Evolutionary conservation across 208 protist genomes (phyloP).

Genomic region (Perkinsela sp.): DNA sequence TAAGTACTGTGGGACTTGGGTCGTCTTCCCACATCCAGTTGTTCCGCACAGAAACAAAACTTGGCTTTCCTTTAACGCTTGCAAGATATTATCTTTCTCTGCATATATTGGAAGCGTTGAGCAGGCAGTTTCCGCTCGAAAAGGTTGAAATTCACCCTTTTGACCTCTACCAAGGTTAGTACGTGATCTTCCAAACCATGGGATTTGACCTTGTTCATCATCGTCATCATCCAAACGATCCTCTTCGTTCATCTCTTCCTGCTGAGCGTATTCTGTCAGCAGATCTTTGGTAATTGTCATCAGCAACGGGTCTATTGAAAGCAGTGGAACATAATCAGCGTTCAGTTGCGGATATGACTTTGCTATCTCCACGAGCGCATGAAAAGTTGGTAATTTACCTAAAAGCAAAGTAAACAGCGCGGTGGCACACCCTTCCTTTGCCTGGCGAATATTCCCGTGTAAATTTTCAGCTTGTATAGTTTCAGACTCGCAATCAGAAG

Average conservation of each 20-base stretch:
- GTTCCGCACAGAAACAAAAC: constrained; percentile 56
- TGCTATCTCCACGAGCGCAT: too few species aligned
- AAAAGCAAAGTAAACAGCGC: too few species aligned
- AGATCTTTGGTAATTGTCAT: neutral
- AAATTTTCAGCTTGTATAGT: too few species aligned
- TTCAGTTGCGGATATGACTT: too few species aligned
- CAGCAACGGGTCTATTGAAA: too few species aligned
- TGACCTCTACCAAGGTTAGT: constrained; percentile 5
- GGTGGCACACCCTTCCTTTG: too few species aligned
- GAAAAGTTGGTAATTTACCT: too few species aligned
- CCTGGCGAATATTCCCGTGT: too few species aligned
- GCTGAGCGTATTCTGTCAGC: neutral
- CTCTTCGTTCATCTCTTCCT: neutral
- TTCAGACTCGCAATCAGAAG: neutral
- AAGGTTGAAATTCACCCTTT: constrained; percentile 15
- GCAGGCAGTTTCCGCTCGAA: constrained; percentile 16
- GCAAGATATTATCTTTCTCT: constrained; percentile 17
- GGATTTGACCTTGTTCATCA: neutral
- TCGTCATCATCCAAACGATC: neutral
- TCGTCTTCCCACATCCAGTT: constrained; percentile 65
- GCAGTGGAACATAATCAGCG: too few species aligned
- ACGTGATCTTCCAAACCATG: neutral
- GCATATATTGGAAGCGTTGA: constrained; percentile 21
- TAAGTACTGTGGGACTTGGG: constrained; percentile 68
- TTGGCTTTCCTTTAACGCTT: constrained; percentile 15